Evolutionary conservation across 208 protist species (phyloP), one percentile per base, ranked within the genome.

Genomic region (Blechomonas ayalai): DNA sequence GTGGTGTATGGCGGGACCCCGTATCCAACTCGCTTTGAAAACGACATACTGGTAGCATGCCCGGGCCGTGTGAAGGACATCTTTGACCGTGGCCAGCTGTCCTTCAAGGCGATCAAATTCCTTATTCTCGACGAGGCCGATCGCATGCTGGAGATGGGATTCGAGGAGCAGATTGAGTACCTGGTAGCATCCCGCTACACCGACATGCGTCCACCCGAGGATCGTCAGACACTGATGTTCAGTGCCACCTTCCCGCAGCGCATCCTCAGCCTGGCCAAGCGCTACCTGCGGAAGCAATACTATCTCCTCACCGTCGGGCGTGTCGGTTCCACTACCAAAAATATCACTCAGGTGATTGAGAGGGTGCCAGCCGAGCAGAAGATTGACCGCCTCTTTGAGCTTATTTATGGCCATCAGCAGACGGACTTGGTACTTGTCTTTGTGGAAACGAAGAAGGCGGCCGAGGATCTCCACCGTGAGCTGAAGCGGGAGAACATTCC

Each of bases 131-230:
- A 99, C 63, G 97, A 98, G 67, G 97, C 97, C 7, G 97, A 98
- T 67, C 91, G 96, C 49, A 99, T 99, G 98, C 77, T 99, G 22
- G 98, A 99, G 73, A 99, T 99, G 96, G 98, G 97, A 33, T 99
- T 99, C 52, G 97, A 99, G 63, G 95, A 97, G 52, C 97, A 99
- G 76, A 99, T 99, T 58, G 91, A 97, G 50, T 77, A 91, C 44
- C 97, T 99, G 52, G 92, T 99, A 9, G 83, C 92, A 2, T 73
- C 97, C 22, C 62, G 72, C 31, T 88, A 87, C 60, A 80, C 88
- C 20, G 92, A 92, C 64, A 97, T 98, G 95, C 88, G 88, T 0
- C 44, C 37, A 6, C 66, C 92, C 15, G 79, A 87, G 8, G 81
- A 98, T 10, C 80, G 97, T 23, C 97, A 99, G 68, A 99, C 98